phyloP scores from a whole-genome alignment of 495 filamentous ascomycete species.

The Staphylotrichum longicolle region DNA sequence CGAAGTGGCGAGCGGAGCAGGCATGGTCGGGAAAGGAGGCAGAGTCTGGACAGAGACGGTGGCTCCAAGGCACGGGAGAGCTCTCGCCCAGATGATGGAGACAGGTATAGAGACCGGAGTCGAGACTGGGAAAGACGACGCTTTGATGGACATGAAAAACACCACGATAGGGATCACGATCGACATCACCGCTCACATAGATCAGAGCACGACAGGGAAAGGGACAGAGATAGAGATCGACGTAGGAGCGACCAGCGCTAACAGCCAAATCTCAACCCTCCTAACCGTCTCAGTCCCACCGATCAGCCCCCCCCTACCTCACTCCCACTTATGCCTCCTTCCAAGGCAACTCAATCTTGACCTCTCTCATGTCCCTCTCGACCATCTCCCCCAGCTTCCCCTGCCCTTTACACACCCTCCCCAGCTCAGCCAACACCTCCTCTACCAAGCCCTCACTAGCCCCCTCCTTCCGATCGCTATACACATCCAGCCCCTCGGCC shows the following conservation, averaged over 20 bases:
- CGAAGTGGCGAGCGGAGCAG: background rate
- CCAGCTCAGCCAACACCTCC: slow-evolving; percentile 45
- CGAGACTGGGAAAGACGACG: slow-evolving; percentile 12
- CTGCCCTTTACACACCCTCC: slow-evolving; percentile 38
- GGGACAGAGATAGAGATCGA: slow-evolving; percentile 8
- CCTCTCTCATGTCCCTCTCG: slow-evolving; percentile 45
- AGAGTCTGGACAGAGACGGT: slow-evolving; percentile 1
- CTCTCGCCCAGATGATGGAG: slow-evolving; percentile 9
- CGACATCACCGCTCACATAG: background rate
- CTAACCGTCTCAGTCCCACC: background rate
- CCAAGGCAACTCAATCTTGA: slow-evolving; percentile 48
- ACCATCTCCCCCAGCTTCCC: slow-evolving; percentile 42
- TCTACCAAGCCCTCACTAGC: slow-evolving; percentile 46
- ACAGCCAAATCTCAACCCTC: background rate
- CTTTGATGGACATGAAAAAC: background rate
- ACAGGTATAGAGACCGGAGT: slow-evolving; percentile 12
- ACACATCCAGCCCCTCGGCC: slow-evolving; percentile 71
- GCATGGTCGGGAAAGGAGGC: slow-evolving; percentile 2
- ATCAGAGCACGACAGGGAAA: background rate
- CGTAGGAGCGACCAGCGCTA: slow-evolving; percentile 3
- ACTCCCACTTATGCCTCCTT: slow-evolving; percentile 28
- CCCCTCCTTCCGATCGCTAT: slow-evolving; percentile 56
- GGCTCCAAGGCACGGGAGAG: slow-evolving; percentile 20
- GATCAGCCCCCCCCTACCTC: background rate
- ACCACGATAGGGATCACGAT: background rate